phyloP scores from a whole-genome alignment of 73 alveolate genomes.

The Breviolum minutum region DNA sequence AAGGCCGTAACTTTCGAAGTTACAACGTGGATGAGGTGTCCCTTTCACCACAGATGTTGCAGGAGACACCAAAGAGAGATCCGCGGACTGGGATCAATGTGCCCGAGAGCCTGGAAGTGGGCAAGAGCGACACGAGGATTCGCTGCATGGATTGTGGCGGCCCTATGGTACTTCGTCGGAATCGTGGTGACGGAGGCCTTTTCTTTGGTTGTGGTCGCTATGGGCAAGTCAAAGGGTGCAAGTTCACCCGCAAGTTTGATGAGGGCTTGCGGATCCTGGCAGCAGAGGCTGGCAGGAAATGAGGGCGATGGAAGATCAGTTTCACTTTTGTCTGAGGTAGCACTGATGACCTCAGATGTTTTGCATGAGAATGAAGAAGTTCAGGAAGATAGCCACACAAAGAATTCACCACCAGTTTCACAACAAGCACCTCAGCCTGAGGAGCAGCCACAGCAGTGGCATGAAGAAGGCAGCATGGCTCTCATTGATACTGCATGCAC shows the following conservation, averaged over 20 bases:
- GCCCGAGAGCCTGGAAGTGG: neutral
- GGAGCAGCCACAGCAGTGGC: neutral
- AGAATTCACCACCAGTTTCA: neutral
- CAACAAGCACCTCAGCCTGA: neutral
- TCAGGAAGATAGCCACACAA: neutral
- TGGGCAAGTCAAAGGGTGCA: neutral
- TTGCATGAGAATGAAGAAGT: neutral
- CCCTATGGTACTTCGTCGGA: neutral
- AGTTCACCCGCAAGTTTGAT: neutral
- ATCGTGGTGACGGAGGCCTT: neutral
- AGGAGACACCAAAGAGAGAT: neutral
- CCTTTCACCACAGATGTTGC: neutral
- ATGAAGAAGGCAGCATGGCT: neutral
- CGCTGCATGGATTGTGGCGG: neutral
- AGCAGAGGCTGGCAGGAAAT: neutral
- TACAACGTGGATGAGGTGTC: too few species aligned
- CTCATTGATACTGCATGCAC: slow-evolving; percentile 39
- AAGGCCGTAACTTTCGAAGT: too few species aligned
- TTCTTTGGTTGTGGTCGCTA: neutral
- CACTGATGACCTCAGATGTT: neutral
- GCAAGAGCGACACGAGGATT: neutral
- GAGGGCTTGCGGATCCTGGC: neutral
- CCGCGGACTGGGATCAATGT: neutral
- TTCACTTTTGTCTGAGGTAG: neutral
- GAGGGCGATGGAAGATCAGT: too few species aligned